phyloP scores from a whole-genome alignment of 2,329 filamentous ascomycete genomes.

The Beauveria sp. region DNA sequence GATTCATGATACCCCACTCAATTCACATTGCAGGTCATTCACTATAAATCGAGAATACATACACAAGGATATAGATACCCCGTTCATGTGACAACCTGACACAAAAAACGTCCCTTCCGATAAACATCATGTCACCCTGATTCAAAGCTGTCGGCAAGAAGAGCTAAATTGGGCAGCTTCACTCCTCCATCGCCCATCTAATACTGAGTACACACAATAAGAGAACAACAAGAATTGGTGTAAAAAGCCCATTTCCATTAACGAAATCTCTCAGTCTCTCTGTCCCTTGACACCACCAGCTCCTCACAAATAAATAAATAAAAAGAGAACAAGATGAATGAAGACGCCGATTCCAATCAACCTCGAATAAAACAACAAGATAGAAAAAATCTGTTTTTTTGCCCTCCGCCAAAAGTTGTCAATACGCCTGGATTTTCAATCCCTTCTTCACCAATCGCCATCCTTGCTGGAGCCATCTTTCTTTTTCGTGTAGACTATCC shows the following conservation, averaged over 20 bases:
- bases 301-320: background rate
- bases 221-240: background rate
- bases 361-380: background rate
- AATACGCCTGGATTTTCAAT: constrained; percentile 4
- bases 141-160: background rate
- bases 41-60: too few relatives aligned
- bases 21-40: too few relatives aligned
- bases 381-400: background rate
- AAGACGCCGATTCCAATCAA: background rate
- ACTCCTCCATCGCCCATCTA: background rate
- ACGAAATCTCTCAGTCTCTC: background rate
- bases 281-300: background rate
- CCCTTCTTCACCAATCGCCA: background rate
- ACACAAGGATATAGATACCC: too few relatives aligned
- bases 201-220: background rate
- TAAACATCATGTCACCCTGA: background rate
- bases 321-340: background rate
- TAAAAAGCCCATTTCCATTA: background rate
- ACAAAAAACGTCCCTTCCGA: too few relatives aligned
- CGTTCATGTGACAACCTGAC: too few relatives aligned
- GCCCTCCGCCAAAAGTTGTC: background rate
- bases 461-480: background rate
- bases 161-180: background rate
- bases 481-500: background rate
- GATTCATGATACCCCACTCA: too few relatives aligned